Evolutionary conservation across 1,139 yeast species (phyloP).

Genomic region (Nakaseomyces glabratus): DNA sequence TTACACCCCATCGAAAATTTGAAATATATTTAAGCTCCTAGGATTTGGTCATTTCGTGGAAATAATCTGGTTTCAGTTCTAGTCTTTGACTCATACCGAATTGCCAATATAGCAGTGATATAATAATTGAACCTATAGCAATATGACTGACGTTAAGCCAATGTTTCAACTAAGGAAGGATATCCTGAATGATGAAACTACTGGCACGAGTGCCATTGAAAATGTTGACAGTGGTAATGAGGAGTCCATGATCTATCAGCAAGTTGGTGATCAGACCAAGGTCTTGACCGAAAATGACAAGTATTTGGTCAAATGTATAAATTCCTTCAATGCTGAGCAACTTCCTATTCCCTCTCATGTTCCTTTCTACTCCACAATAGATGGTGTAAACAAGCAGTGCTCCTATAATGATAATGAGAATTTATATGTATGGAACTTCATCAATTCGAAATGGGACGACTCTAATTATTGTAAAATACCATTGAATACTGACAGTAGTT

Average conservation of each 20-base stretch:
- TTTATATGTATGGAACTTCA: constrained; percentile 63
- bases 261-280: constrained; percentile 9
- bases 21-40: too few relatives aligned
- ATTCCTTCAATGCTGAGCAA: neutral
- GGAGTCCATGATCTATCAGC: constrained; percentile 7
- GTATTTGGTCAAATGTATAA: constrained; percentile 18
- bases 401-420: constrained; percentile 37
- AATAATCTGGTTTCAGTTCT: too few relatives aligned
- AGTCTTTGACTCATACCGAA: too few relatives aligned
- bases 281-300: constrained; percentile 28
- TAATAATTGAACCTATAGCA: too few relatives aligned
- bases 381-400: constrained; percentile 3
- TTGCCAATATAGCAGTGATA: too few relatives aligned
- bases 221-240: constrained; percentile 6
- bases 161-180: constrained; percentile 15
- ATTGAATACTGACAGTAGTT: constrained; percentile 25
- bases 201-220: constrained; percentile 1
- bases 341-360: neutral
- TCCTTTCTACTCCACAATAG: constrained; percentile 4
- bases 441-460: constrained; percentile 44
- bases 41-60: too few relatives aligned
- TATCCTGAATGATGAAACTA: constrained; percentile 8
- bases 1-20: too few relatives aligned
- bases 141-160: constrained; percentile 7
- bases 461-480: constrained; percentile 46